Conservation (phyloP, 768 basidiomycete genomes). For the Leucogyrophana mollusca region DNA sequence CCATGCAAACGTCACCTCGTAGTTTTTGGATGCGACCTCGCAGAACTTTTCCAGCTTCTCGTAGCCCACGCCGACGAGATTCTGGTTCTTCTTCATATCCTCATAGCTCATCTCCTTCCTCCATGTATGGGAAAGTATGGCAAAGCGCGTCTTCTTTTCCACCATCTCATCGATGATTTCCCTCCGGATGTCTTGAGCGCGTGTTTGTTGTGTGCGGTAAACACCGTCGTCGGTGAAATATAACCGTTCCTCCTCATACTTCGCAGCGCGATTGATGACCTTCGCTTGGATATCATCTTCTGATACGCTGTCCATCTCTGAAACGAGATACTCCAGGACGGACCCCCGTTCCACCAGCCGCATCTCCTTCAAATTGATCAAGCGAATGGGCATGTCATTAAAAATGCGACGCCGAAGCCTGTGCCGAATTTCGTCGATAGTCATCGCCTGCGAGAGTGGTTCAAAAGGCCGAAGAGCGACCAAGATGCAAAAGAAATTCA, state of each 20-base stretch:
- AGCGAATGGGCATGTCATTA: conserved; percentile 4
- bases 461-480: too few species aligned
- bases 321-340: not conserved
- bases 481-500: too few species aligned
- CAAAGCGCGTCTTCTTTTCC: not conserved
- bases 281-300: too few species aligned
- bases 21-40: not conserved
- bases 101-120: not conserved
- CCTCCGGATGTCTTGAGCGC: too few species aligned
- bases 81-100: not conserved
- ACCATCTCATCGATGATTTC: not conserved
- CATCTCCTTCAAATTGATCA: conserved; percentile 1
- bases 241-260: too few species aligned
- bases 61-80: not conserved
- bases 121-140: conserved; percentile 3
- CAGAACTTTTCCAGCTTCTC: not conserved
- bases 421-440: too few species aligned
- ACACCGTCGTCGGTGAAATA: too few species aligned
- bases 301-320: not conserved
- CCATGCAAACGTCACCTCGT: conserved; percentile 4
- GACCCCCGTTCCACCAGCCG: not conserved
- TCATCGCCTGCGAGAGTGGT: too few species aligned
- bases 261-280: too few species aligned
- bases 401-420: not conserved
- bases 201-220: too few species aligned